Evolutionary conservation across 2,329 filamentous ascomycete genomes (phyloP).

Genomic region (Didymella arachidicola): DNA sequence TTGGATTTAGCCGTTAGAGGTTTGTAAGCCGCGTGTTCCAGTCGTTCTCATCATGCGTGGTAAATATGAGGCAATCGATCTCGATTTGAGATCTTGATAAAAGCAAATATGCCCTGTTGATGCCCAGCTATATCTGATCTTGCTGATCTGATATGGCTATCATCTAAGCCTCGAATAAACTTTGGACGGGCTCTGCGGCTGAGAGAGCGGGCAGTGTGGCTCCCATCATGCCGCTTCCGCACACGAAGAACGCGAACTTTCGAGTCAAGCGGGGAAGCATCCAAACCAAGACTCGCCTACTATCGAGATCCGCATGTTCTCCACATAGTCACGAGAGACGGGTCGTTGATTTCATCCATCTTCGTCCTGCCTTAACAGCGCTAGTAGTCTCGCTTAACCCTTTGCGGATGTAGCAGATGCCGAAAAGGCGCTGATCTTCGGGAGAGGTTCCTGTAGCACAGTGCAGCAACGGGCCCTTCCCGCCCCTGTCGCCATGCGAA

Average conservation of each 20-base stretch:
- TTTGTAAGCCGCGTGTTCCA: background rate
- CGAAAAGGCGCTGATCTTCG: slow-evolving; percentile 6
- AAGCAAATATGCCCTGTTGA: background rate
- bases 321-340: slow-evolving; percentile 17
- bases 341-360: background rate
- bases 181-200: slow-evolving; percentile 2
- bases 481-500: slow-evolving; percentile 20
- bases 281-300: slow-evolving; percentile 18
- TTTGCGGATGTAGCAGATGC: background rate
- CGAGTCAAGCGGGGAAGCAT: slow-evolving; percentile 5
- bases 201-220: slow-evolving; percentile 1
- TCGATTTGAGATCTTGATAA: background rate
- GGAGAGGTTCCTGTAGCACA: slow-evolving; percentile 1
- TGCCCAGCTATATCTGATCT: slow-evolving; percentile 3
- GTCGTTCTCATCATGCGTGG: background rate
- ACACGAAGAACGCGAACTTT: background rate
- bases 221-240: slow-evolving; percentile 14
- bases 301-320: slow-evolving; percentile 15
- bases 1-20: slow-evolving; percentile 4
- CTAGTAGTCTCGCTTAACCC: slow-evolving; percentile 7
- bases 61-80: background rate
- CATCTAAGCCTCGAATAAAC: slow-evolving; percentile 4
- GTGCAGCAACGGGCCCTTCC: slow-evolving; percentile 8
- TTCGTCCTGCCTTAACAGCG: background rate
- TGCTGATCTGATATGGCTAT: background rate